Conservation (phyloP, 352 stramenopile species). For the Globisporangium canariense region DNA sequence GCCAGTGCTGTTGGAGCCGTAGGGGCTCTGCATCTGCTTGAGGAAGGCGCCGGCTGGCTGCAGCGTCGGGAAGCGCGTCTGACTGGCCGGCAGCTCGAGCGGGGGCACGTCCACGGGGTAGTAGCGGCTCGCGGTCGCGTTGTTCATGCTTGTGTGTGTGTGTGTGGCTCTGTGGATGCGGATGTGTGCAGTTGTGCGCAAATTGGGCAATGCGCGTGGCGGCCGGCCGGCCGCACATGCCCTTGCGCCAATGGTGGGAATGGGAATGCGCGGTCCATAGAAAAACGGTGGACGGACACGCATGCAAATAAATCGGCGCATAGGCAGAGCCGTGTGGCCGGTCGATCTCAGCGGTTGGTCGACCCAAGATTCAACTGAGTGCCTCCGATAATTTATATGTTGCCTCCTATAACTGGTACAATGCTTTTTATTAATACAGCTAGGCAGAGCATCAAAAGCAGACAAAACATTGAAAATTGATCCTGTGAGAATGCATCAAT, state of each 20-base stretch:
- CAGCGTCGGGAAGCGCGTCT: constrained; percentile 15
- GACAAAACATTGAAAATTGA: neutral
- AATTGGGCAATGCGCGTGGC: constrained; percentile 16
- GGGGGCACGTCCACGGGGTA: constrained; percentile 15
- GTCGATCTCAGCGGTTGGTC: too few species aligned
- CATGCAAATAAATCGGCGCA: constrained; percentile 2
- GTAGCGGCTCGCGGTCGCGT: constrained; percentile 2
- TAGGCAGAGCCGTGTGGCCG: neutral
- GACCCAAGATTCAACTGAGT: constrained; percentile 3
- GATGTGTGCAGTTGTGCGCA: neutral
- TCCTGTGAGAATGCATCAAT: neutral
- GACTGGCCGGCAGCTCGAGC: constrained; percentile 11
- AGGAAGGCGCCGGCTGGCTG: constrained; percentile 21
- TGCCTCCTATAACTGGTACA: too few species aligned
- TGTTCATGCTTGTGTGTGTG: constrained; percentile 1
- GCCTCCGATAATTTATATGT: neutral
- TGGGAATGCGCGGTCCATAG: neutral
- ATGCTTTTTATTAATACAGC: too few species aligned
- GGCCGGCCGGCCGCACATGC: neutral
- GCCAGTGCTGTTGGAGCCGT: neutral
- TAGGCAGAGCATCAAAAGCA: too few species aligned
- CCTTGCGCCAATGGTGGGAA: constrained; percentile 2
- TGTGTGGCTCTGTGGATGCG: neutral
- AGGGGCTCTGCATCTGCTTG: constrained; percentile 15
- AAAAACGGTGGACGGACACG: constrained; percentile 1